Percentiles rank a stretch among this genome's conserved stretches.
phyloP scores from a whole-genome alignment of 2,329 filamentous ascomycete genomes.

The Fusarium algeriense region DNA sequence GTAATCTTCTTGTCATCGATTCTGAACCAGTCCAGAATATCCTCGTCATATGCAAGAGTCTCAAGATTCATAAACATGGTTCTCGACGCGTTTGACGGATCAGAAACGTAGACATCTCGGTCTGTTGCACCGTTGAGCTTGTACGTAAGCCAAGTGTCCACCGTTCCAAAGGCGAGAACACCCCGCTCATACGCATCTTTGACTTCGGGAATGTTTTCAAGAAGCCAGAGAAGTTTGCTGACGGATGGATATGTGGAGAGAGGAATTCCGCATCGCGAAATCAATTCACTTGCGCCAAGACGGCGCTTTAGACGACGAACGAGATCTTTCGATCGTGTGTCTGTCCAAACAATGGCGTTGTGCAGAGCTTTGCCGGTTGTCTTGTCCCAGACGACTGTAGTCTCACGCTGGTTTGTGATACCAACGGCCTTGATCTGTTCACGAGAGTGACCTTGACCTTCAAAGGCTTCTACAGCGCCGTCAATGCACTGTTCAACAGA shows the following conservation, averaged over 20 bases:
- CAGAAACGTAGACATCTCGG: constrained; percentile 77
- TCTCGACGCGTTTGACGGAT: constrained; percentile 82
- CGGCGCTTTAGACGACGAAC: constrained; percentile 78
- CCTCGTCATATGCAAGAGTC: constrained; percentile 79
- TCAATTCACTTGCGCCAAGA: constrained; percentile 75
- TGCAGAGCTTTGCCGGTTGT: constrained; percentile 81
- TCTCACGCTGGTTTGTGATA: constrained; percentile 88
- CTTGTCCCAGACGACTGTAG: constrained; percentile 82
- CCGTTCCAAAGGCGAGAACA: constrained; percentile 80
- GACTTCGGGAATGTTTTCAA: constrained; percentile 75
- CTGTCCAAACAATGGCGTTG: constrained; percentile 88
- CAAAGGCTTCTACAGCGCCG: constrained; percentile 76
- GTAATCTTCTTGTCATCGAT: constrained; percentile 76
- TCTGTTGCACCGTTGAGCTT: constrained; percentile 79
- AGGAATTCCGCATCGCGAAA: constrained; percentile 78
- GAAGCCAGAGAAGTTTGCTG: constrained; percentile 82
- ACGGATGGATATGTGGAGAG: constrained; percentile 86
- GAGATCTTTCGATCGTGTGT: constrained; percentile 79
- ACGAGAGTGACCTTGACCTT: constrained; percentile 73
- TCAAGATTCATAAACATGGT: constrained; percentile 91
- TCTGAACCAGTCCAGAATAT: constrained; percentile 79
- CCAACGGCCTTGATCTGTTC: constrained; percentile 80
- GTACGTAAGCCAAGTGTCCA: constrained; percentile 85
- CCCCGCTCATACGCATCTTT: constrained; percentile 78
- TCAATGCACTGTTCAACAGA: constrained; percentile 84